Base-by-base conservation (phyloP, 2,329 filamentous ascomycete species). In the Aureobasidium leucospermi region DNA sequence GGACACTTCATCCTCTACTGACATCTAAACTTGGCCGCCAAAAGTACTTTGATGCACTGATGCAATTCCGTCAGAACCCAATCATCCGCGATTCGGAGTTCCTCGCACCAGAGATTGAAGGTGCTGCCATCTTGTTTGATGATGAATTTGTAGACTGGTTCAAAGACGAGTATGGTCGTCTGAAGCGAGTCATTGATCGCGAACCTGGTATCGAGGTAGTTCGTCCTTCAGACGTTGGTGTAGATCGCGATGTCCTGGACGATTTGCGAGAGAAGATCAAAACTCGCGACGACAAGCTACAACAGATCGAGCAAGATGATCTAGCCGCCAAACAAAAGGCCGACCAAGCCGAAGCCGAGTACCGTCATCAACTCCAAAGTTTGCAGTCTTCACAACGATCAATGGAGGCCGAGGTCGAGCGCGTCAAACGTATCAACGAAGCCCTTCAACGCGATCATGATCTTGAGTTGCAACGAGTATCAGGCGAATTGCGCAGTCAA, bases 181-280 rank as follows among this genome's bases (percentile, higher is more conserved):
- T 96, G 60, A 78, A 87, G 41, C 85, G 90, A 63, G 89, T 90
- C 13, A 89, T 99, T 66, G 94, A 99, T 73, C 86, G 93, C 62
- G 90, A 96, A 63, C 94, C 94, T 0, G 90, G 87, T 1, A 78
- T 95, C 62, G 94, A 99, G 70, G 86, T 95, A 29, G 87, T 90
- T 0, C 83, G 94, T 10, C 79, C 91, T 60, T 81, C 86, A 45
- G 90, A 92, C 68, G 89, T 92, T 10, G 86, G 94, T 65, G 88
- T 99, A 39, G 96, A 95, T n/a, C 84, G 93, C 42, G 90, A 97
- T 67, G 78, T 97, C 39, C 89, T 99, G 3, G 94, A 99, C 71
- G 87, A 88, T 1, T 77, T 99, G 34, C 85, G 90, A 52, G 80
- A 80, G 4, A 87, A 96, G 69, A 73, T 96, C 0, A 85, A 88